Percentiles rank a stretch among this genome's conserved stretches.
Evolutionary conservation across 2,329 filamentous ascomycete species (phyloP).

Genomic region (Paecilomyces niveus): DNA sequence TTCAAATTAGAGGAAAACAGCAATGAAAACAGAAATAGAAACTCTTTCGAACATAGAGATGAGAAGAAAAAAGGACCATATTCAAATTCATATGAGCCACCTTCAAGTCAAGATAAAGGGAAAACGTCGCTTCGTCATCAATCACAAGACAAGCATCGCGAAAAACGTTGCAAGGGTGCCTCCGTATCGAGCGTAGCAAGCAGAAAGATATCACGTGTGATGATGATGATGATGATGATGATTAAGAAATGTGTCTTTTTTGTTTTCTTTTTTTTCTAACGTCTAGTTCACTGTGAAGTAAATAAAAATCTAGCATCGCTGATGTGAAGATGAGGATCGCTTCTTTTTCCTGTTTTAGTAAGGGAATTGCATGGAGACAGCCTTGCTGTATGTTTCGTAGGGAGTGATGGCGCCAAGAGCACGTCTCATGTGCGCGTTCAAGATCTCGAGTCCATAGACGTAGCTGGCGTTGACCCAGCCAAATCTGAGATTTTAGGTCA

Average conservation of each 20-base stretch:
- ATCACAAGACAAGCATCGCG: background rate
- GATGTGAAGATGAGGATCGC: background rate
- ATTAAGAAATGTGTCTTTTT: background rate
- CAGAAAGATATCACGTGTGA: background rate
- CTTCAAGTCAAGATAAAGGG: background rate
- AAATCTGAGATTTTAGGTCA: slow-evolving; percentile 53
- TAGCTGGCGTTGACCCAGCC: slow-evolving; percentile 99
- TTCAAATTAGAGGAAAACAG: too few relatives aligned
- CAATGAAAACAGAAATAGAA: background rate
- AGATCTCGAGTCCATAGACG: slow-evolving; percentile 81
- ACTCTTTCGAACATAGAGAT: background rate
- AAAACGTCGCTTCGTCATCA: background rate
- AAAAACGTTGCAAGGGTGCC: background rate
- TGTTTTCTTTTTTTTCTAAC: background rate
- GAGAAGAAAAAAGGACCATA: background rate
- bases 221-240: background rate
- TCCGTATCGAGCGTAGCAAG: background rate
- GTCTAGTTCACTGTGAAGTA: background rate
- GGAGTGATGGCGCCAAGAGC: slow-evolving; percentile 82
- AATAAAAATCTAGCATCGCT: background rate
- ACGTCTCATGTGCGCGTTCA: slow-evolving; percentile 82
- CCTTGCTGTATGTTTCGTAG: slow-evolving; percentile 74
- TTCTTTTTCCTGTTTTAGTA: slow-evolving; percentile 1
- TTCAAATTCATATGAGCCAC: background rate
- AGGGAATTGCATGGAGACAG: slow-evolving; percentile 36